A percentile compares a stretch with the other conserved stretches of the same genome.
phyloP scores from a whole-genome alignment of 1,284 basidiomycete species.

The Trametes hirsuta region DNA sequence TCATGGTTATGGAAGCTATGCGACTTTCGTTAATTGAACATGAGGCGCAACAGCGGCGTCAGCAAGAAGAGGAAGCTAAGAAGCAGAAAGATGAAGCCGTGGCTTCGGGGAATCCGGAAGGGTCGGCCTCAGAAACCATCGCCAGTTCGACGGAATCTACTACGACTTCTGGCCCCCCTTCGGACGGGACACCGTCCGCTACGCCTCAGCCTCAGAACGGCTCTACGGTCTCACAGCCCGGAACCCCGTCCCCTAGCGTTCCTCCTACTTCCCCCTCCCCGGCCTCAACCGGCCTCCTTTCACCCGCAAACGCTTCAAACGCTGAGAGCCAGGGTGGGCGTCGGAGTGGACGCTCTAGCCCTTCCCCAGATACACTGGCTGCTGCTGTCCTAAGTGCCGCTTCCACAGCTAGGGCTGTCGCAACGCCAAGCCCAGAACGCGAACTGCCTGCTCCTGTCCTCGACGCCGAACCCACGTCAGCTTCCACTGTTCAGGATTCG shows the following conservation, averaged over 20 bases:
- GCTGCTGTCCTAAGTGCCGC: no score
- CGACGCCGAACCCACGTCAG: neutral
- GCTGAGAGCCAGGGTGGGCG: neutral
- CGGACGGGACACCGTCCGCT: neutral
- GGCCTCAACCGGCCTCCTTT: neutral
- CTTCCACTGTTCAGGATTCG: neutral
- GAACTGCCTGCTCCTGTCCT: slow-evolving; percentile 35
- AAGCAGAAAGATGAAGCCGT: slow-evolving; percentile 40
- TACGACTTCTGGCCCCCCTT: neutral
- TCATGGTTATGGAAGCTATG: slow-evolving; percentile 99
- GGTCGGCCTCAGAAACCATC: slow-evolving; percentile 1
- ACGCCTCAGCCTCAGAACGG: neutral
- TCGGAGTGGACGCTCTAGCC: slow-evolving; percentile 12
- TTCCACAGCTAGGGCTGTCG: no score
- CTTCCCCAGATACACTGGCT: slow-evolving; percentile 34
- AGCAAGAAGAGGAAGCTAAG: slow-evolving; percentile 60
- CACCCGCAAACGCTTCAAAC: neutral
- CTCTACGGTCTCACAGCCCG: slow-evolving; percentile 4
- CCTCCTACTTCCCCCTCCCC: slow-evolving; percentile 3
- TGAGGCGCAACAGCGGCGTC: slow-evolving; percentile 75
- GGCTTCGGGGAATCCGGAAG: slow-evolving; percentile 8
- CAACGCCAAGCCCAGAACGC: slow-evolving; percentile 25
- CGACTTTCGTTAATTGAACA: slow-evolving; percentile 92
- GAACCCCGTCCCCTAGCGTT: neutral
- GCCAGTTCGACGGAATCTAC: slow-evolving; percentile 4